A percentile compares a stretch with the other conserved stretches of the same genome.
Conservation (phyloP, 2,329 filamentous ascomycete genomes). For the Teratosphaeria nubilosa region DNA sequence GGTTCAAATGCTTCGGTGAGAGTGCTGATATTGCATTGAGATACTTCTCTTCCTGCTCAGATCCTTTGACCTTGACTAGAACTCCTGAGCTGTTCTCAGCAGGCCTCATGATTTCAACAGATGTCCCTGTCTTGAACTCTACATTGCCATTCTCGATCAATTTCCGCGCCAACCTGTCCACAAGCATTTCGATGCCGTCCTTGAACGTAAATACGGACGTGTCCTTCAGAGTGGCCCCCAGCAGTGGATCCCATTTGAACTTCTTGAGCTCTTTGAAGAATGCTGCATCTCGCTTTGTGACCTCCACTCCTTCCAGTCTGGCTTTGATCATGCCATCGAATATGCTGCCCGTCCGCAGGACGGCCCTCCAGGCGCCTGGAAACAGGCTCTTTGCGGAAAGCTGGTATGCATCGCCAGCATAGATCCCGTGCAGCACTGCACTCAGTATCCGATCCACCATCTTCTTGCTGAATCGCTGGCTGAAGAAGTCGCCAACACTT, state of each 20-base stretch:
- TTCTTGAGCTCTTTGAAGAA: slow-evolving; percentile 23
- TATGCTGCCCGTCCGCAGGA: slow-evolving; percentile 35
- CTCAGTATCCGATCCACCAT: slow-evolving; percentile 65
- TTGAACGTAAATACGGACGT: slow-evolving; percentile 35
- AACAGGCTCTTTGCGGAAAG: slow-evolving; percentile 62
- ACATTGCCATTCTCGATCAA: slow-evolving; percentile 31
- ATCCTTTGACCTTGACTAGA: slow-evolving; percentile 23
- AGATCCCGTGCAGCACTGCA: slow-evolving; percentile 74
- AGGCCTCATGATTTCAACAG: slow-evolving; percentile 38
- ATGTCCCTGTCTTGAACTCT: slow-evolving; percentile 28
- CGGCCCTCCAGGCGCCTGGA: slow-evolving; percentile 40
- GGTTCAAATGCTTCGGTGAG: slow-evolving; percentile 28
- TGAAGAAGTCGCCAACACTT: slow-evolving; percentile 59
- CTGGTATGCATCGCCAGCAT: slow-evolving; percentile 76
- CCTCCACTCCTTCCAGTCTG: slow-evolving; percentile 23
- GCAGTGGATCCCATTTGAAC: slow-evolving; percentile 24
- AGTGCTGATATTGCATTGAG: slow-evolving; percentile 58
- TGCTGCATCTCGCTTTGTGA: slow-evolving; percentile 25
- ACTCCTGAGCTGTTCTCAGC: slow-evolving; percentile 16
- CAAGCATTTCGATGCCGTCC: slow-evolving; percentile 33
- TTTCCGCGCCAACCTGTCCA: slow-evolving; percentile 25
- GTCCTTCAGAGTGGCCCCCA: slow-evolving; percentile 23
- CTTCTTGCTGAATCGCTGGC: slow-evolving; percentile 42
- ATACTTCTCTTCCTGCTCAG: slow-evolving; percentile 19
- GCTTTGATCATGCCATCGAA: slow-evolving; percentile 20